Conservation (phyloP, 2,329 filamentous ascomycete genomes). For the Aspergillus sp. region DNA sequence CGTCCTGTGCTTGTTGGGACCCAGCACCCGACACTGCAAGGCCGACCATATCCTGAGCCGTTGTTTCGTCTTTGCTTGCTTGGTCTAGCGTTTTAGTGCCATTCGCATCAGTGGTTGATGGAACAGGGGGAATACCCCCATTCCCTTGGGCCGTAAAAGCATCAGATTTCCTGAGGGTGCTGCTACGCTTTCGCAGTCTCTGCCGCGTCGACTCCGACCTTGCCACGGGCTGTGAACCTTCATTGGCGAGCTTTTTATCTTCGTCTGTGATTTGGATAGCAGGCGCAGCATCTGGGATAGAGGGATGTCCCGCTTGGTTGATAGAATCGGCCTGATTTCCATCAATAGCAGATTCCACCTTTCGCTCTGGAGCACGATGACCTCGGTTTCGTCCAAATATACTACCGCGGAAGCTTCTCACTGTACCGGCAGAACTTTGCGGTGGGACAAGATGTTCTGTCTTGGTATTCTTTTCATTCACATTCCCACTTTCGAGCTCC, state of each 20-base stretch:
- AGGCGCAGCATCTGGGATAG: conserved; percentile 51
- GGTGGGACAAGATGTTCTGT: conserved; percentile 51
- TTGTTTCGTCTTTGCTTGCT: conserved; percentile 4
- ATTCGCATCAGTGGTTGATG: background rate
- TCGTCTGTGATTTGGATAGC: conserved; percentile 74
- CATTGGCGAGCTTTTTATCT: conserved; percentile 27
- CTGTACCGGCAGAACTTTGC: conserved; percentile 66
- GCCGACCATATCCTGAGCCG: conserved; percentile 19
- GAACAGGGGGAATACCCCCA: background rate
- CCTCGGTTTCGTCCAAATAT: conserved; percentile 66
- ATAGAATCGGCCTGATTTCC: conserved; percentile 15
- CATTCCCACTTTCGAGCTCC: conserved; percentile 29
- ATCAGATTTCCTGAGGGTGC: conserved; percentile 24
- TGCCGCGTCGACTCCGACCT: conserved; percentile 25
- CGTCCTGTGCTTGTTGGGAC: conserved; percentile 16
- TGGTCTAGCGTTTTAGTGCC: conserved; percentile 8
- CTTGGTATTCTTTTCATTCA: conserved; percentile 22
- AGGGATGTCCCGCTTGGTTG: conserved; percentile 15
- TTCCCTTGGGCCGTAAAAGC: conserved; percentile 20
- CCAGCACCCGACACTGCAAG: conserved; percentile 21
- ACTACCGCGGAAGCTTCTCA: conserved; percentile 66
- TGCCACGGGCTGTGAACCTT: conserved; percentile 21
- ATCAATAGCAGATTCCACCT: conserved; percentile 36
- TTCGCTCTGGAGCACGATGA: conserved; percentile 39
- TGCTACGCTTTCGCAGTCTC: conserved; percentile 28